Evolutionary conservation across 352 stramenopile species (phyloP).

Genomic region (Plasmopara viticola): DNA sequence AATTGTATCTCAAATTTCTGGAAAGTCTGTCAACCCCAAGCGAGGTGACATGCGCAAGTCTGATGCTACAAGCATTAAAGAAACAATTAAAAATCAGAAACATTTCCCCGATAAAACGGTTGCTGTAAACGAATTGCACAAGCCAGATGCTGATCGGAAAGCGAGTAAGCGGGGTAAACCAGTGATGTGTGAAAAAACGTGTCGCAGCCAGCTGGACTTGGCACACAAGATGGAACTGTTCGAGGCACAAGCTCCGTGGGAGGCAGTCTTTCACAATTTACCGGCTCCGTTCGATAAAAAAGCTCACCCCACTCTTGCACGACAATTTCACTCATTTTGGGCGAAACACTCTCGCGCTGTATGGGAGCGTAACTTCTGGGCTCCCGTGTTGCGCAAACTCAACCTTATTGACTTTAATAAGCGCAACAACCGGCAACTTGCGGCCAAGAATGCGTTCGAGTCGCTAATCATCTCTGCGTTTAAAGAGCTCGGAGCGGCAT

Average conservation of each 20-base stretch:
- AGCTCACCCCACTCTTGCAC: constrained; percentile 13
- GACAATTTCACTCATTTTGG: constrained; percentile 36
- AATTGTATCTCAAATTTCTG: neutral
- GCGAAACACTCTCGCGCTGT: constrained; percentile 23
- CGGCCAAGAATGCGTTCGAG: constrained; percentile 31
- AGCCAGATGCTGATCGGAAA: neutral
- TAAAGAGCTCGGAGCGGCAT: constrained; percentile 24
- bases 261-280: constrained; percentile 22
- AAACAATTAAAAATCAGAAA: neutral
- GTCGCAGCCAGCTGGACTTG: constrained; percentile 15
- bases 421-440: constrained; percentile 31
- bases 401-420: constrained; percentile 7
- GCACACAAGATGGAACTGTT: constrained; percentile 14
- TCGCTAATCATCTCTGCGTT: constrained; percentile 26
- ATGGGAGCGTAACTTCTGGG: constrained; percentile 59
- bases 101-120: constrained; percentile 9
- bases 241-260: constrained; percentile 34
- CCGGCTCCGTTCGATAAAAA: constrained; percentile 36
- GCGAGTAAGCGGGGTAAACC: constrained; percentile 16
- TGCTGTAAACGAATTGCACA: neutral
- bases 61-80: neutral
- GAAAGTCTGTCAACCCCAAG: neutral
- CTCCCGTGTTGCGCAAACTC: constrained; percentile 16
- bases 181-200: constrained; percentile 12
- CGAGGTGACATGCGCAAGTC: constrained; percentile 5